Base-by-base conservation (phyloP, 164 flowering plant genomes). In the Piper longum region DNA sequence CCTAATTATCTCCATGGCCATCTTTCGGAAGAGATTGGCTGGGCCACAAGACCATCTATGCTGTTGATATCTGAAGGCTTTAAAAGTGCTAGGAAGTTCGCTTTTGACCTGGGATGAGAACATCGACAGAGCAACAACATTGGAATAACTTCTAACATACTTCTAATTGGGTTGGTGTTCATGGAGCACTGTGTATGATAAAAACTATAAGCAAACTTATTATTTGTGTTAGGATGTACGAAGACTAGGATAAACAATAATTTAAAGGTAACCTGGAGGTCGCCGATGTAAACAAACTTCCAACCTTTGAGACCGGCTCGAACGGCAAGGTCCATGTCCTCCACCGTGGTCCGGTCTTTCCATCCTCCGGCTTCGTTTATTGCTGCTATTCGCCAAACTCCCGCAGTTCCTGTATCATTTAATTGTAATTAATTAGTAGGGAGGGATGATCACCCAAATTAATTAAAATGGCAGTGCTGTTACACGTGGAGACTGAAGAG, bases 21-120 rank as follows among this genome's bases (percentile, higher is more conserved):
- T 92, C 71, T 92, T 92, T 69, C 87, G 71, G 73, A 92, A 87
- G 19, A 92, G 78, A 82, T 92, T 92, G 0, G 98, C 96, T 48
- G 98, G 98, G 55, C 98, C 98, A 68, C 96, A 89, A 4, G 98
- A 92, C 96, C 98, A 92, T 11, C 98, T 62, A 64, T 92, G 98
- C 74, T 92, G 98, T 79, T 92, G 98, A 69, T 76, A 89, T 1
- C 98, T 81, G 78, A 81, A 92, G 52, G 98, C 98, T 67, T 85
- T 89, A 71, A 92, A 83, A 42, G 96, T 92, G 70, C 98, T 92
- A 2, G 98, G 98, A 56, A 92, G 80, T 66, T 92, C 98, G 74
- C 88, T 92, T 75, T 88, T 88, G 60, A 82, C 98, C 95, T 91
- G 36, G 3, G n/a, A 42, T 12, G 6, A 56, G 17, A 58, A 2